phyloP scores from a whole-genome alignment of 2,329 filamentous ascomycete genomes.

The Paecilomyces fulvus region DNA sequence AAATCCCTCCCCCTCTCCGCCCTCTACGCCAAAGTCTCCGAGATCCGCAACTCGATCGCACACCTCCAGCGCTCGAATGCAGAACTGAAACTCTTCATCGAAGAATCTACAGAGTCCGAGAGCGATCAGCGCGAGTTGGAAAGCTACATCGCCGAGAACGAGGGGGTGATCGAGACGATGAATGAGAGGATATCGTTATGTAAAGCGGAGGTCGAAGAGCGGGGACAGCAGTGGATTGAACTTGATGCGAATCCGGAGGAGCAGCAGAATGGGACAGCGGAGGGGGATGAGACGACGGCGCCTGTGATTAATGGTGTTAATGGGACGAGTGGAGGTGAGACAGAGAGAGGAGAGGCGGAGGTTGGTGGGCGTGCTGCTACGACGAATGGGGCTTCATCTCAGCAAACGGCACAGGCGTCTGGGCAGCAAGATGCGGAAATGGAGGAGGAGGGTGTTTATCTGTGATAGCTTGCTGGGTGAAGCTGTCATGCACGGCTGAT shows the following conservation, averaged over 20 bases:
- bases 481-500: not conserved
- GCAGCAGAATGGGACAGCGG: constrained; percentile 16
- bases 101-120: constrained; percentile 45
- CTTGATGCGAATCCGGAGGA: constrained; percentile 19
- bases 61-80: constrained; percentile 51
- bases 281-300: not conserved
- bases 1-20: constrained; percentile 49
- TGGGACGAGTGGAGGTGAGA: not conserved
- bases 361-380: not conserved
- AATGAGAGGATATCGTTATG: constrained; percentile 46
- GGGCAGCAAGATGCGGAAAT: constrained; percentile 12
- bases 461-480: constrained; percentile 19
- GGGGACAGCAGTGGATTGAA: constrained; percentile 47
- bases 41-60: constrained; percentile 51
- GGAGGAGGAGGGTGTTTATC: constrained; percentile 34
- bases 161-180: constrained; percentile 48
- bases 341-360: not conserved
- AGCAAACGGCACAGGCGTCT: not conserved
- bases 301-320: constrained; percentile 15
- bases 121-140: constrained; percentile 33
- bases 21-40: constrained; percentile 53
- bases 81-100: constrained; percentile 45
- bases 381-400: not conserved
- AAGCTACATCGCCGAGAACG: constrained; percentile 47
- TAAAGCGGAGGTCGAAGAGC: constrained; percentile 43